Evolutionary conservation across 169 alveolate genomes (phyloP).

Genomic region (Plasmodium gaboni): DNA sequence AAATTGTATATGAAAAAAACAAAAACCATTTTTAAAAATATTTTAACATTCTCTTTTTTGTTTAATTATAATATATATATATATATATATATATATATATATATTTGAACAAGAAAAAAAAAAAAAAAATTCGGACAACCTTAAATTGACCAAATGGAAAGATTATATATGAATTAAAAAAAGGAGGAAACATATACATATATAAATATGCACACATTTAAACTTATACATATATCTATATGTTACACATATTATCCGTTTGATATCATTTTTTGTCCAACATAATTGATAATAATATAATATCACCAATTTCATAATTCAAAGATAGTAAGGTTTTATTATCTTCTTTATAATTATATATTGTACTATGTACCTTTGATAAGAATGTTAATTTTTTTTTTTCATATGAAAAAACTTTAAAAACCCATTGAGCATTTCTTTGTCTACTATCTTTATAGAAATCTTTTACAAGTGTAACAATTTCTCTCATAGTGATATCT

Average conservation of each 20-base stretch:
- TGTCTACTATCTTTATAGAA: constrained; percentile 73
- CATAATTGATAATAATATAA: constrained; percentile 38
- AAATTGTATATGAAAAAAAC: no score
- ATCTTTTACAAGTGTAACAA: constrained; percentile 70
- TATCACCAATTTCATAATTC: constrained; percentile 70
- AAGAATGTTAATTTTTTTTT: constrained; percentile 21
- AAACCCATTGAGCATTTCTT: constrained; percentile 74
- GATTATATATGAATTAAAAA: constrained; percentile 2
- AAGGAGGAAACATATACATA: neutral
- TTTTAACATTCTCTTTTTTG: no score
- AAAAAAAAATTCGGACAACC: neutral
- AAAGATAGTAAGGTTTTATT: constrained; percentile 57
- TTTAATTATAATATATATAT: no score
- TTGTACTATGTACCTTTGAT: constrained; percentile 68
- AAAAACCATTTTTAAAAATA: no score
- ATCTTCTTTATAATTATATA: constrained; percentile 54
- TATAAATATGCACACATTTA: neutral
- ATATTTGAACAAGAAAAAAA: neutral
- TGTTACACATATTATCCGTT: neutral
- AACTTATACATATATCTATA: neutral
- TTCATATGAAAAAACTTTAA: constrained; percentile 40
- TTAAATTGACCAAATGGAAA: no score
- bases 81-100: no score
- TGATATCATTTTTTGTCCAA: constrained; percentile 11
- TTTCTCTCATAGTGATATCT: constrained; percentile 71